phyloP scores from a whole-genome alignment of 164 flowering plant genomes.

The Magnolia kwangsiensis region DNA sequence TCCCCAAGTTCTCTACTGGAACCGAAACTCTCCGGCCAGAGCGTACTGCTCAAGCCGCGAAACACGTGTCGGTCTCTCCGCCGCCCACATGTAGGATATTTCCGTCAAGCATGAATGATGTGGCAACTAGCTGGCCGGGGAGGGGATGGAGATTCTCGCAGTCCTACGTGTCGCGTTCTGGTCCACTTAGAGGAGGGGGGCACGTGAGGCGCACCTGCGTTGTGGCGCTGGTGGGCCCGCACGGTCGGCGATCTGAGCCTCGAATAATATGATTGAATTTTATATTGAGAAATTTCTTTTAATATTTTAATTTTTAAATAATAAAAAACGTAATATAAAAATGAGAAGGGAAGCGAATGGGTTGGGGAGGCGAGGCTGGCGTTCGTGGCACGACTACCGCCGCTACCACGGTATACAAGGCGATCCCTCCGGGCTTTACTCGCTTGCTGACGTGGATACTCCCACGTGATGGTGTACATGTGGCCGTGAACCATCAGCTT shows the following conservation, averaged over 20 bases:
- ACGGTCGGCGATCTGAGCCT: not conserved
- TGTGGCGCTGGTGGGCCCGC: not conserved
- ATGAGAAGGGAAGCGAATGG: not conserved
- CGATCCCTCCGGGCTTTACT: not conserved
- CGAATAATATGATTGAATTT: not conserved
- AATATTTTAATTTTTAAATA: no score
- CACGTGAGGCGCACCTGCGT: not conserved
- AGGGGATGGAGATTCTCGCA: not conserved
- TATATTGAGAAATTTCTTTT: not conserved
- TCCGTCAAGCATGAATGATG: not conserved
- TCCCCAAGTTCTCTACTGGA: not conserved
- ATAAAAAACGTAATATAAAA: not conserved
- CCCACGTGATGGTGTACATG: not conserved
- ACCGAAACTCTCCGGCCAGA: not conserved
- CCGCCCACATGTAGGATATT: not conserved
- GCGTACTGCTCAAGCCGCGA: not conserved
- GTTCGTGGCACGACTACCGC: not conserved
- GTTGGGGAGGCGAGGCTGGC: not conserved
- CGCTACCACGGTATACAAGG: not conserved
- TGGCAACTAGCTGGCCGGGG: not conserved
- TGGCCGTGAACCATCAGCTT: not conserved
- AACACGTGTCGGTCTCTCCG: not conserved
- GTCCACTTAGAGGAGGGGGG: not conserved
- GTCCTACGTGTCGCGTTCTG: not conserved
- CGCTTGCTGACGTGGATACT: not conserved